Evolutionary conservation across 2,329 filamentous ascomycete genomes (phyloP), one percentile per base, ranked within the genome.

Genomic region (Zasmidium citrigriseum): DNA sequence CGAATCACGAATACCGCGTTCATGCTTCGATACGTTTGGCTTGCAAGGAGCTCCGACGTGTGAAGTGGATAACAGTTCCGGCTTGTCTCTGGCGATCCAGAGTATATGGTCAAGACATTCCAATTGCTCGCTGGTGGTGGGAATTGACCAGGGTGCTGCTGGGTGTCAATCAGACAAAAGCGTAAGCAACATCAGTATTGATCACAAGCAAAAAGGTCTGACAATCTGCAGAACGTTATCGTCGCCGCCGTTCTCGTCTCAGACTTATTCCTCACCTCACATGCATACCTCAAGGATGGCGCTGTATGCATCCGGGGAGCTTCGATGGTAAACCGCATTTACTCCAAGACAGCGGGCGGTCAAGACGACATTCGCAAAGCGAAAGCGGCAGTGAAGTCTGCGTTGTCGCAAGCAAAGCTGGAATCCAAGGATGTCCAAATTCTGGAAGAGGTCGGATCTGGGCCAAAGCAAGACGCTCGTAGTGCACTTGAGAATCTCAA

Each of bases 221-320:
- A 64, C 55, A 20, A 22, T 18, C 3, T 5, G 27, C 21, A 61
- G 58, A 47, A 56, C 23, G 54, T 59, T 9, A 49, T 63, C 20
- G 57, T 67, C 18, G 67, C 61, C 10, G 45, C 63, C 2, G 58
- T 70, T 11, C 46, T 70, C 23, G 62, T 70, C 22, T 68, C 65
- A 11, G 63, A 66, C 24, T 53, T 57, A 1, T 68, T 70, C 47
- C 58, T 68, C 24, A 66, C 54, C 12, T 65, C 67, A 1, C 67
- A 68, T 53, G 64, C 64, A 38, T 70, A 68, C 48, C 51, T 70
- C 20, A 68, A 61, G 51, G 67, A 70, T 55, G 58, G 56, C 2
- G 61, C 67, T 18, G 55, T 66, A 44, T 34, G 57, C 25, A 59
- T 70, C 25, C 48, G 29, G 24, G 67, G 59, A 29, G 61, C 27